Conservation (phyloP, 441 rosid genomes). For the Kokia cookei region DNA sequence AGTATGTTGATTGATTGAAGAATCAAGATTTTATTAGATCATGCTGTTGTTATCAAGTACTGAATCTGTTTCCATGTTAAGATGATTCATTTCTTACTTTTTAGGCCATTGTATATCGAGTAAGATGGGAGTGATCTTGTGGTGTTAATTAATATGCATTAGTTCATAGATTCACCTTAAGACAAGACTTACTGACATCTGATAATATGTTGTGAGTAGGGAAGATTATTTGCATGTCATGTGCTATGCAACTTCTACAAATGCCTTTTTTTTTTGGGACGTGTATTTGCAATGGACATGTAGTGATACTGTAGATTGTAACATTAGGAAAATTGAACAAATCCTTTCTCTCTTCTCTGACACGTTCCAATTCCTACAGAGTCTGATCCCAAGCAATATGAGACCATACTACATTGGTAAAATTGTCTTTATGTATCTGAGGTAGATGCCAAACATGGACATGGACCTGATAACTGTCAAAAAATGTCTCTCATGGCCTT, state of each 20-base stretch:
- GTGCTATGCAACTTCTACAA: neutral
- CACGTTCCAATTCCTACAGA: neutral
- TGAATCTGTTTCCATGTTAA: neutral
- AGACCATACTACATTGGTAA: neutral
- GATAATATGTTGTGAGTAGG: neutral
- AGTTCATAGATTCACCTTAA: neutral
- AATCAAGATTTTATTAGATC: no score
- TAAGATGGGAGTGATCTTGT: neutral
- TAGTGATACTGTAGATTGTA: neutral
- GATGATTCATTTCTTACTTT: neutral
- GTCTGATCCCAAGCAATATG: neutral
- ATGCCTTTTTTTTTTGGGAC: no score
- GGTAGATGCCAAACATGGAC: no score
- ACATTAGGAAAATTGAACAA: neutral
- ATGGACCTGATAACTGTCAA: no score
- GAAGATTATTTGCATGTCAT: neutral
- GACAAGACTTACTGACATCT: neutral
- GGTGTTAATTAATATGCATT: neutral
- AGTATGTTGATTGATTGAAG: neutral
- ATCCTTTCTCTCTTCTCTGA: neutral
- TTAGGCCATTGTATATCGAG: neutral
- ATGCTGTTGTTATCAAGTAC: neutral
- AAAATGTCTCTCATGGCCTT: neutral
- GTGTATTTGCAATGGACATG: no score
- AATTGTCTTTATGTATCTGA: neutral